Evolutionary conservation across 768 basidiomycete genomes (phyloP).

Genomic region (Suillus hirtellus): DNA sequence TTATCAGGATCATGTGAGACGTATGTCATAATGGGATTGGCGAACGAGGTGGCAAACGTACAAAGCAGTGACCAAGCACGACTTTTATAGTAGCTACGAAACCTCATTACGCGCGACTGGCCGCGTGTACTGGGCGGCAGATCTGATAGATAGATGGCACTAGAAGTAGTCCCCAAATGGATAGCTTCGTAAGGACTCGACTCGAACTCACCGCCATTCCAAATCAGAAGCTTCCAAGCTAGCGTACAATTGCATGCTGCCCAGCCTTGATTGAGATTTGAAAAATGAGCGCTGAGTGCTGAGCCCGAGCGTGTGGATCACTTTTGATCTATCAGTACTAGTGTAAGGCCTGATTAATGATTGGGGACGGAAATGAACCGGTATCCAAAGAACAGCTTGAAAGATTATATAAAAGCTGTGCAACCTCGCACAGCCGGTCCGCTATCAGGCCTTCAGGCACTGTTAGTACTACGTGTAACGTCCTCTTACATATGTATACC

Average conservation of each 20-base stretch:
- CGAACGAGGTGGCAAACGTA: neutral
- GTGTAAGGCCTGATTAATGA: no score
- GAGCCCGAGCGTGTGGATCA: neutral
- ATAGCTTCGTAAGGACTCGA: no score
- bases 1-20: neutral
- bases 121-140: neutral
- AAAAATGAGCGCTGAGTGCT: neutral
- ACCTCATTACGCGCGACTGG: neutral
- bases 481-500: no score
- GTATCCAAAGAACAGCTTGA: no score
- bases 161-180: no score
- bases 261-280: no score
- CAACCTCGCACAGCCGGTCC: constrained; percentile 28
- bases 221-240: no score
- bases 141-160: neutral
- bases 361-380: no score
- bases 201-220: no score
- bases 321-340: neutral
- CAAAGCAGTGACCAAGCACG: neutral
- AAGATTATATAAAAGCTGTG: constrained; percentile 59
- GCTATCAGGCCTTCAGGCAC: no score
- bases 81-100: neutral
- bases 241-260: neutral
- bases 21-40: neutral
- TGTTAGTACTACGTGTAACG: no score